Evolutionary conservation across 495 filamentous ascomycete species (phyloP), one percentile per base, ranked within the genome.

Genomic region (Penicillium lagena): DNA sequence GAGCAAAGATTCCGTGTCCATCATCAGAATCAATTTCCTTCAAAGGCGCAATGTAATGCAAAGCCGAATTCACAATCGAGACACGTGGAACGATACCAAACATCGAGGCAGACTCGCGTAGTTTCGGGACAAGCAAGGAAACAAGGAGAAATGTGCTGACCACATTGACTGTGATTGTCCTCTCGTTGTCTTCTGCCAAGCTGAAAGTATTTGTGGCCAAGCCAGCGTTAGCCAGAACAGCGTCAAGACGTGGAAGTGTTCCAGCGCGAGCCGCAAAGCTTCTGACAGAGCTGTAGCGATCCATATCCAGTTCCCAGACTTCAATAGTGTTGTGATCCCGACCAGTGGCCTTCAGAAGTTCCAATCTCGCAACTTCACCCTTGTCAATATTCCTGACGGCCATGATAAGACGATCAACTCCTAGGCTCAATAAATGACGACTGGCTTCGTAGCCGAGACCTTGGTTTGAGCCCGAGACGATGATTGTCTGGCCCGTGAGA

Each of bases 401-500:
- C 29, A 79, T 62, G 44, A 78, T 73, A 1, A 77, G 54, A 12
- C 59, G 63, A 5, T 45, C 42, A 1, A 66, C 72, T 0, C 55
- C 51, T 1, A 73, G 62, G 2, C 59, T 58, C 4, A 61, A 50
- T 34, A 75, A 52, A 42, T 75, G 71, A 6, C 62, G 59, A 14
- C 65, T 63, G 10, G 73, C 62, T 48, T 78, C 73, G 7, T 64
- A 52, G 1, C 75, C 75, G 2, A 77, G 51, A 11, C 78, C 76
- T 8, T 49, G 52, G 44, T 78, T 81, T 27, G 71, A 56, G 7
- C 78, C 77, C 0, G 77, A 75, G 9, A 80, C 63, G 29, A 81
- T 67, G 35, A 76, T 59, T 2, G 71, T 80, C 42, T 77, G 55
- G 35, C 56, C 59, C 4, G 50, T 40, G 46, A 12, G 39, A 7